Percentiles rank a stretch among this genome's conserved stretches.
Conservation (phyloP, 2,329 filamentous ascomycete genomes). For the Chrysoporthe cubensis region DNA sequence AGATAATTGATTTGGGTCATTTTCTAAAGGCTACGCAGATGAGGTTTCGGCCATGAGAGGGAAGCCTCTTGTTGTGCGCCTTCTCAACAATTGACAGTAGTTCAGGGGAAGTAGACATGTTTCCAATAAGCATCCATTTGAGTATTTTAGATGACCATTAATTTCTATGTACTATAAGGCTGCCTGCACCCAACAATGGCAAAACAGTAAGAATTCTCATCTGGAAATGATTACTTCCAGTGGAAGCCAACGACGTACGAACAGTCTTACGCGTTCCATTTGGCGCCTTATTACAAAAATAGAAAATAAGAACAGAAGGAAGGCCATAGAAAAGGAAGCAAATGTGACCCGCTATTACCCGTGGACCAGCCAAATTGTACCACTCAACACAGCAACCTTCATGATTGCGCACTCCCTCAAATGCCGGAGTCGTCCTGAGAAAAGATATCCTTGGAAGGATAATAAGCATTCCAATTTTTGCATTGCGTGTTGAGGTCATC, state of each 20-base stretch:
- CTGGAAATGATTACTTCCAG: neutral
- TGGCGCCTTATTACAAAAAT: neutral
- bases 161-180: neutral
- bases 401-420: neutral
- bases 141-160: neutral
- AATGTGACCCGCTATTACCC: neutral
- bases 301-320: neutral
- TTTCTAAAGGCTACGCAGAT: too few species aligned
- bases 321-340: neutral
- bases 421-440: conserved; percentile 25
- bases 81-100: neutral
- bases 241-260: neutral
- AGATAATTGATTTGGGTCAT: too few species aligned
- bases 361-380: neutral
- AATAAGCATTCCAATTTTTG: conserved; percentile 22
- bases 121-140: neutral
- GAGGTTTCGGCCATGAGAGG: too few species aligned
- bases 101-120: neutral
- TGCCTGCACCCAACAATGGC: neutral
- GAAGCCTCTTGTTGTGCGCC: neutral
- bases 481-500: conserved; percentile 23
- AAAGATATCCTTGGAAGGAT: conserved; percentile 17
- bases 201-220: neutral
- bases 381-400: neutral
- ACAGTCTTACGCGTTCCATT: neutral